These are phyloP conservation scores for Talaromyces verruculosus DNA, from an alignment of 2,329 filamentous ascomycete species.

Conservation along the genomic window DNA sequence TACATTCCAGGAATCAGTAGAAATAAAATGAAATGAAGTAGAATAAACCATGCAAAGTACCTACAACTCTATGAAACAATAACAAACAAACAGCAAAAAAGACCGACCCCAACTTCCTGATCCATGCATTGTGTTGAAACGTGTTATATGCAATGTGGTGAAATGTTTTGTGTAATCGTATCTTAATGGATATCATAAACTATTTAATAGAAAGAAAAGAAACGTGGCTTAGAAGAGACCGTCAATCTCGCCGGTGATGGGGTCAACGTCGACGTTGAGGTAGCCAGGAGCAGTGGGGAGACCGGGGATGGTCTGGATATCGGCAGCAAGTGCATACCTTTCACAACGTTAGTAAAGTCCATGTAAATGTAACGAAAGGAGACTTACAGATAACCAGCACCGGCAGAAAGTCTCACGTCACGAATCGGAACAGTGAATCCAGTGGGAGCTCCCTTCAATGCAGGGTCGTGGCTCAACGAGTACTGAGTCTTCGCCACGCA, in stretches of 20 bases:
- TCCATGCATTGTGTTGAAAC: conserved; percentile 22
- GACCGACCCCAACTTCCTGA: conserved; percentile 12
- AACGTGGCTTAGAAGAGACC: conserved; percentile 72
- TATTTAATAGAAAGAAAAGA: not conserved
- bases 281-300: conserved; percentile 94
- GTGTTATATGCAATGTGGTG: conserved; percentile 19
- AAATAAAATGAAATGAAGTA: not conserved
- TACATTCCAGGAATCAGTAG: conserved; percentile 4
- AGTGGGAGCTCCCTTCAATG: conserved; percentile 89
- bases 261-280: conserved; percentile 82
- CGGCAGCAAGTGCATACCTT: conserved; percentile 87
- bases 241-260: conserved; percentile 80
- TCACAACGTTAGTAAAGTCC: conserved; percentile 35
- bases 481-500: conserved; percentile 99
- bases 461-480: conserved; percentile 87
- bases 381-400: conserved; percentile 83
- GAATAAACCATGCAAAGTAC: not conserved
- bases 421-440: conserved; percentile 94
- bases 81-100: not conserved
- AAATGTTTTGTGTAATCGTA: conserved; percentile 11
- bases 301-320: conserved; percentile 97
- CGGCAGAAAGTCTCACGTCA: conserved; percentile 90
- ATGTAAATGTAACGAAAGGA: no score
- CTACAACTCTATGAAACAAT: not conserved
- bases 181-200: conserved; percentile 11